These are phyloP conservation scores for Cucurbita moschata DNA, from an alignment of 306 rosid species.

Conservation along the genomic window DNA sequence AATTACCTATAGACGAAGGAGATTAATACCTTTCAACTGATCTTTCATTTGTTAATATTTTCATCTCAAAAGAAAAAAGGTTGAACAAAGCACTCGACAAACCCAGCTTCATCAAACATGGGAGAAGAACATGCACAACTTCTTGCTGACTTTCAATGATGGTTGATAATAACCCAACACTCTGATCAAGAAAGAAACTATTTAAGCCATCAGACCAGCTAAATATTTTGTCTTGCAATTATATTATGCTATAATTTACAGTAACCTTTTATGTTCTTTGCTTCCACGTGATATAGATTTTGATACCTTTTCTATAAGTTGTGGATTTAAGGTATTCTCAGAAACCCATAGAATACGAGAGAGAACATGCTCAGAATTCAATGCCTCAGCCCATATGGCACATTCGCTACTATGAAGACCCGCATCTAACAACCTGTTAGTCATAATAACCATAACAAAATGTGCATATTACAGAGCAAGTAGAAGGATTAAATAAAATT, in stretches of 20 bases:
- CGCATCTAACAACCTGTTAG: conserved; percentile 42
- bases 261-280: neutral
- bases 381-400: conserved; percentile 45
- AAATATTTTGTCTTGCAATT: neutral
- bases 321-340: conserved; percentile 68
- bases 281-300: conserved; percentile 1
- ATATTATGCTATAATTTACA: neutral
- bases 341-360: conserved; percentile 63
- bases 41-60: conserved; percentile 42
- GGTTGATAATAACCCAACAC: conserved; percentile 55
- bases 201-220: conserved; percentile 6
- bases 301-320: conserved; percentile 76
- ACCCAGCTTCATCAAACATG: conserved; percentile 66
- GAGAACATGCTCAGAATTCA: conserved; percentile 47
- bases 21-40: conserved; percentile 52
- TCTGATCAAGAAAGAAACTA: conserved; percentile 34
- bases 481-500: neutral
- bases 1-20: neutral
- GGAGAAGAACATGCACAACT: conserved; percentile 43
- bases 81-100: conserved; percentile 46
- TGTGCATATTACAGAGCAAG: neutral
- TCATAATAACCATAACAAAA: conserved; percentile 2
- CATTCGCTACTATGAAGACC: conserved; percentile 59
- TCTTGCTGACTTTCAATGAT: conserved; percentile 48
- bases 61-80: conserved; percentile 57